Evolutionary conservation across 805 yeast genomes (phyloP).

Genomic region (Ogataea trehaloabstinens): DNA sequence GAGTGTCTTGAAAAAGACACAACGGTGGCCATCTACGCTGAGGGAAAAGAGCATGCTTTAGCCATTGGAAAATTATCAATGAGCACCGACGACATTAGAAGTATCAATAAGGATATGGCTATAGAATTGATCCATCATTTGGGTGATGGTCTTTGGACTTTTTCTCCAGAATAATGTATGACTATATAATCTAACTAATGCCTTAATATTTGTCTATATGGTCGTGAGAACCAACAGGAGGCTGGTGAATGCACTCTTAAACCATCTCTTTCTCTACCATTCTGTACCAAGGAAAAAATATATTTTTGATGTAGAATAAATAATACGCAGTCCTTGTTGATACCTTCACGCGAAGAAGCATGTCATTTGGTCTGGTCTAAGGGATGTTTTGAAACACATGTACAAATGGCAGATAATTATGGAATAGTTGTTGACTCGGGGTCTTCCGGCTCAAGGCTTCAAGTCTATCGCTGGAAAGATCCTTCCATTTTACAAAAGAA

Average conservation of each 20-base stretch:
- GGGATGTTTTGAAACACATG: no score
- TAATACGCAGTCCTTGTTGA: no score
- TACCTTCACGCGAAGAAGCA: no score
- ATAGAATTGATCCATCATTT: conserved; percentile 78
- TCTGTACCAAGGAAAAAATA: no score
- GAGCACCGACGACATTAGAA: conserved; percentile 87
- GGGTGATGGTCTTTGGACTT: conserved; percentile 87
- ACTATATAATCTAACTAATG: neutral
- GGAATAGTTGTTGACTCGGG: conserved; percentile 96
- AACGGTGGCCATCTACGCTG: conserved; percentile 84
- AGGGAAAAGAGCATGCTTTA: conserved; percentile 86
- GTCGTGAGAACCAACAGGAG: no score
- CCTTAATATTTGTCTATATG: neutral
- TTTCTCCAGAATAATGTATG: conserved; percentile 42
- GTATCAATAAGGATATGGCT: conserved; percentile 83
- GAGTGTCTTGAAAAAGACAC: conserved; percentile 62
- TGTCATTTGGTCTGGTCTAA: no score
- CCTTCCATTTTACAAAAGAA: conserved; percentile 34
- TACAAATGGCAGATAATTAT: conserved; percentile 39
- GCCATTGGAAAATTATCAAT: conserved; percentile 86
- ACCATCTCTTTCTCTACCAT: no score
- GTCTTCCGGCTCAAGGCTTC: conserved; percentile 88
- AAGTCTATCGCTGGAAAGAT: conserved; percentile 78
- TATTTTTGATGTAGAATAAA: no score
- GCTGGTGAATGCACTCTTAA: no score